phyloP scores from a whole-genome alignment of 768 basidiomycete genomes.

The Auricularia auricula-judae region DNA sequence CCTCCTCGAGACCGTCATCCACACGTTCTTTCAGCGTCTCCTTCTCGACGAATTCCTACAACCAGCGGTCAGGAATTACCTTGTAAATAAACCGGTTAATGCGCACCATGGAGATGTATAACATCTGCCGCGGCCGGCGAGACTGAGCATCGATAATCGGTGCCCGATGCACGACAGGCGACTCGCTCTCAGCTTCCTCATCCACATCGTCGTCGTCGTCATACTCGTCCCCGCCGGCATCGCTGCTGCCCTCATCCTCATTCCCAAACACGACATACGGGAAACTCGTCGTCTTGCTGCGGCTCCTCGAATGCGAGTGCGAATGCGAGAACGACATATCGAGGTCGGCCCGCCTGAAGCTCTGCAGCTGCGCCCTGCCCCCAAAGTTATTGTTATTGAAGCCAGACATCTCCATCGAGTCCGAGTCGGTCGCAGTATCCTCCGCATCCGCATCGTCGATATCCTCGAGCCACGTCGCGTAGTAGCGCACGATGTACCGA shows the following conservation, averaged over 20 bases:
- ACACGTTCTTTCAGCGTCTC: conserved; percentile 85
- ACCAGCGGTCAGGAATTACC: neutral
- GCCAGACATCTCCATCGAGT: neutral
- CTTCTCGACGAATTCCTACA: conserved; percentile 77
- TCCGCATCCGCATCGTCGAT: conserved; percentile 25
- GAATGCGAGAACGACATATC: neutral
- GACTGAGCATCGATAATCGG: neutral
- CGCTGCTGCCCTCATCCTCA: conserved; percentile 27
- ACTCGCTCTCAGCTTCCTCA: conserved; percentile 17
- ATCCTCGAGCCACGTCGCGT: conserved; percentile 82
- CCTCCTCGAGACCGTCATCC: conserved; percentile 69
- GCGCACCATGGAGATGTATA: conserved; percentile 90
- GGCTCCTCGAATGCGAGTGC: neutral
- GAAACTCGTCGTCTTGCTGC: neutral
- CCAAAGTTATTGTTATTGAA: too few species aligned
- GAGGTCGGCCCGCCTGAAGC: neutral
- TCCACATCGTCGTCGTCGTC: conserved; percentile 20
- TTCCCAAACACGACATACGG: conserved; percentile 13
- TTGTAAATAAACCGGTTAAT: conserved; percentile 3
- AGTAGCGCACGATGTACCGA: conserved; percentile 85
- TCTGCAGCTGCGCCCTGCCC: neutral
- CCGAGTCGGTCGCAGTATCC: neutral
- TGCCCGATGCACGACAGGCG: neutral
- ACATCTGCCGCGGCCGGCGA: conserved; percentile 31
- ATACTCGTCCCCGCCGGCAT: conserved; percentile 31